Percentiles rank a stretch among this genome's conserved stretches.
Conservation (phyloP, 2,329 filamentous ascomycete species). For the Neofusicoccum sp. region DNA sequence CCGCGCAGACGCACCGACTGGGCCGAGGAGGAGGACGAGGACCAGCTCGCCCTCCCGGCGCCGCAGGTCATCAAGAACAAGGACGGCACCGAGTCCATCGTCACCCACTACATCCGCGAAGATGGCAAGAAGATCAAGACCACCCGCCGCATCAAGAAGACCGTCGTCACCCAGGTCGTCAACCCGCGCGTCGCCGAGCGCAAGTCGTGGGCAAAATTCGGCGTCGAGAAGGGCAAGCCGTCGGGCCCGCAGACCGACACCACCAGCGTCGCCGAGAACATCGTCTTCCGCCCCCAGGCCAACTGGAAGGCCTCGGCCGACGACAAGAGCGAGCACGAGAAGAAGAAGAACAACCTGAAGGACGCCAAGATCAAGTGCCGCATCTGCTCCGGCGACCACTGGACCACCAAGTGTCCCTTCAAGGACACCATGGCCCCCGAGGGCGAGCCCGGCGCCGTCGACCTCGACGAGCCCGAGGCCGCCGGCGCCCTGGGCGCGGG, state of each 20-base stretch:
- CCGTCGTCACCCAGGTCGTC: conserved; percentile 85
- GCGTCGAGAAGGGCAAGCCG: conserved; percentile 79
- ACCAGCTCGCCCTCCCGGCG: conserved; percentile 79
- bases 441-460: conserved; percentile 47
- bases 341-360: conserved; percentile 71
- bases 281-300: conserved; percentile 87
- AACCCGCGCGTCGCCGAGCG: conserved; percentile 96
- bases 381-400: conserved; percentile 98
- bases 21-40: conserved; percentile 87
- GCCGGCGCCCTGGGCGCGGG: conserved; percentile 60
- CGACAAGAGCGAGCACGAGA: conserved; percentile 71
- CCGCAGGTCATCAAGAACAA: conserved; percentile 93
- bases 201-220: conserved; percentile 91
- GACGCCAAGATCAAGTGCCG: conserved; percentile 99
- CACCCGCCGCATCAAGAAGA: conserved; percentile 90
- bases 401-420: conserved; percentile 98
- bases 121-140: conserved; percentile 95
- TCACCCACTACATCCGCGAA: conserved; percentile 88
- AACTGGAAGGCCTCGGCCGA: conserved; percentile 92
- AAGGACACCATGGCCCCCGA: conserved; percentile 98
- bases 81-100: conserved; percentile 94
- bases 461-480: conserved; percentile 47
- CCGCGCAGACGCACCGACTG: conserved; percentile 67
- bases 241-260: conserved; percentile 83
- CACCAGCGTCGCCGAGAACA: conserved; percentile 94